Percentiles rank a stretch among this genome's conserved stretches.
Evolutionary conservation across 148 eudicot species (phyloP).

Genomic region (Bassia scoparia): DNA sequence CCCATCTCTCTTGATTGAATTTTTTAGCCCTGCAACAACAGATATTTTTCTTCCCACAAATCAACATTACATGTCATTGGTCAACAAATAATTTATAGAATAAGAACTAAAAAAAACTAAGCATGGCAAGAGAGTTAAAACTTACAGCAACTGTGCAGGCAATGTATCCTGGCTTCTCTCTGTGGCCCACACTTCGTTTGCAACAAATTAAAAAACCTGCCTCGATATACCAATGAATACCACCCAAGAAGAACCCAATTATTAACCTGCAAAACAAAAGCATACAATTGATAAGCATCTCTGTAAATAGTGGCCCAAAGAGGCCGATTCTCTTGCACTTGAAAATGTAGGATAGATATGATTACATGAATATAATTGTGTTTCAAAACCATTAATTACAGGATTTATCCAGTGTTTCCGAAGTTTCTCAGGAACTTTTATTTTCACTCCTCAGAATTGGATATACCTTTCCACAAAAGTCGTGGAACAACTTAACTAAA

Average conservation of each 20-base stretch:
- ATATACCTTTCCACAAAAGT: not conserved
- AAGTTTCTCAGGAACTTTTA: not conserved
- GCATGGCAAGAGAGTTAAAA: slow-evolving; percentile 6
- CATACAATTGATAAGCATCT: slow-evolving; percentile 10
- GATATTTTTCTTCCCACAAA: not conserved
- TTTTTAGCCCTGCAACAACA: not conserved
- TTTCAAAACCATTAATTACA: not conserved
- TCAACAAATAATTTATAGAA: slow-evolving; percentile 1
- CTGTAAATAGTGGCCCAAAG: not conserved
- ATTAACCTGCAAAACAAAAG: slow-evolving; percentile 62
- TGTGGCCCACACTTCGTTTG: slow-evolving; percentile 41
- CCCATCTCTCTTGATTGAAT: not conserved
- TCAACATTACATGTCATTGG: not conserved
- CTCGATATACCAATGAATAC: slow-evolving; percentile 83
- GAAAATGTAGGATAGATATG: too few relatives aligned
- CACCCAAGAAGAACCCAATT: slow-evolving; percentile 83
- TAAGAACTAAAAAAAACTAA: not conserved
- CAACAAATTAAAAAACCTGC: slow-evolving; percentile 61
- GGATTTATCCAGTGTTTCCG: not conserved
- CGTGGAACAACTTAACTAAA: not conserved
- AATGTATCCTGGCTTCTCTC: slow-evolving; percentile 92
- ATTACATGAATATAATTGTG: not conserved
- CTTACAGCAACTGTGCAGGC: slow-evolving; percentile 80
- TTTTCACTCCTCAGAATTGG: not conserved
- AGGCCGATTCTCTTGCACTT: not conserved